Conservation (phyloP, 1,284 basidiomycete species). For the Malassezia dermatis region DNA sequence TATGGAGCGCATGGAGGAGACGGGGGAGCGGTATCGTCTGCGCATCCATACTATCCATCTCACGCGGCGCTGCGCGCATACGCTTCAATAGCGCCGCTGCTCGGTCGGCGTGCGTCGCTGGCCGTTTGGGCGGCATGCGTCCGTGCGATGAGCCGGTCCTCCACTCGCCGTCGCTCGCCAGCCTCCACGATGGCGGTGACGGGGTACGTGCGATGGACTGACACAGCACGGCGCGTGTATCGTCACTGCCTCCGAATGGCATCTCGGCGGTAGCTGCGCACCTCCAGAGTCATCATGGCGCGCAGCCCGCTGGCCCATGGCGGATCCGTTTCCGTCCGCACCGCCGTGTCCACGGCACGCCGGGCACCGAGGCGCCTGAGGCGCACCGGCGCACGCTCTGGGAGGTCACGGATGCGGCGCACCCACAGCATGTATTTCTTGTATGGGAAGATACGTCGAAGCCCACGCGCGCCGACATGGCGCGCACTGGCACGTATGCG, state of each 20-base stretch:
- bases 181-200: conserved; percentile 12
- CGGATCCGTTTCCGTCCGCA: conserved; percentile 12
- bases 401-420: conserved; percentile 9
- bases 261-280: conserved; percentile 6
- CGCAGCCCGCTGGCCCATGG: conserved; percentile 9
- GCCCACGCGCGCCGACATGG: conserved; percentile 10
- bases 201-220: conserved; percentile 4
- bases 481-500: background rate
- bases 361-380: background rate
- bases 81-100: conserved; percentile 8
- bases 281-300: conserved; percentile 10
- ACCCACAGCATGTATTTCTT: conserved; percentile 6
- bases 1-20: conserved; percentile 16
- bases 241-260: conserved; percentile 10
- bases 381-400: conserved; percentile 12
- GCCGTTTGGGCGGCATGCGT: conserved; percentile 3
- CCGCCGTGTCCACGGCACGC: background rate
- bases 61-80: background rate
- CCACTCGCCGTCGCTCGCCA: background rate
- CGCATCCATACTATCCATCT: background rate
- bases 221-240: conserved; percentile 11
- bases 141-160: background rate
- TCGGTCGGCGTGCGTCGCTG: conserved; percentile 6
- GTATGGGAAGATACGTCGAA: conserved; percentile 10
- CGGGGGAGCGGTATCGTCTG: conserved; percentile 10